phyloP scores from a whole-genome alignment of 352 stramenopile species.

The Phytophthora tentaculata region DNA sequence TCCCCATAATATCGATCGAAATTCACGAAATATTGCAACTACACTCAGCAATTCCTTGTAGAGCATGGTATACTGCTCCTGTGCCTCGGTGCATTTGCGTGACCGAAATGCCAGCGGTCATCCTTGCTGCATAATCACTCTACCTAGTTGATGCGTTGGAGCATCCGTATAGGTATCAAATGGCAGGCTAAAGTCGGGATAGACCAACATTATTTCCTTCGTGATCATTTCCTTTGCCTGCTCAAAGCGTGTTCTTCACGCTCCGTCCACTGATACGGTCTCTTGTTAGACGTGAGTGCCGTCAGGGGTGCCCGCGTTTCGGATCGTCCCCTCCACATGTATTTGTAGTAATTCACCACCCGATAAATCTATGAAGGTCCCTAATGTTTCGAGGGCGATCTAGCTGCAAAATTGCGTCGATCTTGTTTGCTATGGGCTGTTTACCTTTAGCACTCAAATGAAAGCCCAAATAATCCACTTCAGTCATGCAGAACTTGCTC shows the following conservation, averaged over 20 bases:
- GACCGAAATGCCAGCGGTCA: too few species aligned
- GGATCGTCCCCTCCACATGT: neutral
- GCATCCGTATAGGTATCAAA: neutral
- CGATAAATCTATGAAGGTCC: neutral
- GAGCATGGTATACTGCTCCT: too few species aligned
- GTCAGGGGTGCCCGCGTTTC: neutral
- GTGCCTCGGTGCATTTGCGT: too few species aligned
- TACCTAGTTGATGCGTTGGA: too few species aligned
- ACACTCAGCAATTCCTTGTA: too few species aligned
- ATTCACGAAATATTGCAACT: too few species aligned
- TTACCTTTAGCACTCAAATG: neutral
- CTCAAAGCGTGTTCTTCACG: neutral
- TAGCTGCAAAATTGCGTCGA: neutral
- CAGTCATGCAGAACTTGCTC: conserved; percentile 2
- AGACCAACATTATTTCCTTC: too few species aligned
- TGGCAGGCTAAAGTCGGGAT: too few species aligned
- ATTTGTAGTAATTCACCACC: neutral
- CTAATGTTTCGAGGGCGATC: neutral
- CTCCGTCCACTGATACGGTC: neutral
- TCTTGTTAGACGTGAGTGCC: neutral
- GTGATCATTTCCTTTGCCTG: too few species aligned
- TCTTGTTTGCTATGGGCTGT: neutral
- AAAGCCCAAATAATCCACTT: neutral
- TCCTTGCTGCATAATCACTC: too few species aligned
- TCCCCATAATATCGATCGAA: too few species aligned